Evolutionary conservation across 345 rosid genomes (phyloP).

Genomic region (Boechera divaricarpa): DNA sequence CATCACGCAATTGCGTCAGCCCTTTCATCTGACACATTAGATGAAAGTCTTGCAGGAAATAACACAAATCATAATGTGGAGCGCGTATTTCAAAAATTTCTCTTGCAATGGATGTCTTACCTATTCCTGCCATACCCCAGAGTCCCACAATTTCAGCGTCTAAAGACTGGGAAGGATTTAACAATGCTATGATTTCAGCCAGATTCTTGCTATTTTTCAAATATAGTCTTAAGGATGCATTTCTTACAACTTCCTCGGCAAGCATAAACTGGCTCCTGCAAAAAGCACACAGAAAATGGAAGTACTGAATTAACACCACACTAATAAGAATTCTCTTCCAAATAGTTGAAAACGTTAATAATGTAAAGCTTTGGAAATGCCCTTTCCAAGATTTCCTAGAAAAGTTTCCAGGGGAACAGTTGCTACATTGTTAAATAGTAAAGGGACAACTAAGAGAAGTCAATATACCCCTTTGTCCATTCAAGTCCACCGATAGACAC

Average conservation of each 20-base stretch:
- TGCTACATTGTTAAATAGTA: not conserved
- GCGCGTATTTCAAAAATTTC: constrained; percentile 12
- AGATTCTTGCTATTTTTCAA: constrained; percentile 21
- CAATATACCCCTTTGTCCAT: constrained; percentile 28
- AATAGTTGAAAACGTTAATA: not conserved
- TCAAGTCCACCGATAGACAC: constrained; percentile 21
- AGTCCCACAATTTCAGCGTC: not conserved
- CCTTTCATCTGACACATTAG: constrained; percentile 6
- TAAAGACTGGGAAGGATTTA: constrained; percentile 15
- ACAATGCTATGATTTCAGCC: not conserved
- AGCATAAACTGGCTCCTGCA: not conserved
- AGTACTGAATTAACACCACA: not conserved
- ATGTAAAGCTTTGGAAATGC: not conserved
- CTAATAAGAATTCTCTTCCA: not conserved
- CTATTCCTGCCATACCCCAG: constrained; percentile 39
- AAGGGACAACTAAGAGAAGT: not conserved
- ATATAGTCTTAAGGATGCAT: not conserved
- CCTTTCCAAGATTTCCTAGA: not conserved
- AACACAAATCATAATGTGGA: constrained; percentile 22
- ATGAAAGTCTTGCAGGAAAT: constrained; percentile 34
- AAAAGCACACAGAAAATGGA: not conserved
- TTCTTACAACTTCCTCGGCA: constrained; percentile 31
- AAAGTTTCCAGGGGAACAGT: not conserved
- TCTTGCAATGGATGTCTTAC: constrained; percentile 41
- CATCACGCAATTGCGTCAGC: constrained; percentile 28